These are phyloP conservation scores for Carex cristatella DNA, from an alignment of 176 grass and related monocot genomes.

Conservation along the genomic window DNA sequence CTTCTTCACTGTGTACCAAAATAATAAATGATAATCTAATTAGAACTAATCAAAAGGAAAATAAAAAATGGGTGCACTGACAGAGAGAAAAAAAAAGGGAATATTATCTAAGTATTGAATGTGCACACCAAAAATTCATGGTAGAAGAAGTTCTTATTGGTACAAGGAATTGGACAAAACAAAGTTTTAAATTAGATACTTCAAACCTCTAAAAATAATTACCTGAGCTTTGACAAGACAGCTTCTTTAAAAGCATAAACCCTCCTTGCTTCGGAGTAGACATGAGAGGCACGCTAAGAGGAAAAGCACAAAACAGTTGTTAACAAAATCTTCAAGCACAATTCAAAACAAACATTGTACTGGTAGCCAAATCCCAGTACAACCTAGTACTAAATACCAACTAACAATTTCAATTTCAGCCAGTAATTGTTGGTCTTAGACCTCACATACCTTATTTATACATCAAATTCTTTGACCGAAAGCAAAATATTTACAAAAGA, in stretches of 20 bases:
- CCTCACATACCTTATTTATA: neutral
- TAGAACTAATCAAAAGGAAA: neutral
- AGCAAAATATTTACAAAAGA: neutral
- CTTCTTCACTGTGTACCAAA: slow-evolving; percentile 47
- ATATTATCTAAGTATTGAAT: neutral
- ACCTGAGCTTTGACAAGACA: slow-evolving; percentile 64
- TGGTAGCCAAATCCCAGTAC: neutral
- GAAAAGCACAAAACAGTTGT: neutral
- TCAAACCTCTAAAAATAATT: neutral
- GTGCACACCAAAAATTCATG: neutral
- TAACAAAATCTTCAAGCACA: neutral
- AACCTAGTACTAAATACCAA: neutral
- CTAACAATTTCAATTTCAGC: neutral
- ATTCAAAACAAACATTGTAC: neutral
- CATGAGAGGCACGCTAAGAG: slow-evolving; percentile 76
- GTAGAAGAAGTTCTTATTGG: neutral
- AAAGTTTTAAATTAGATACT: neutral
- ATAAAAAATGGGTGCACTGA: neutral
- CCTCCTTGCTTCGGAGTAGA: slow-evolving; percentile 86
- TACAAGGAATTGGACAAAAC: neutral
- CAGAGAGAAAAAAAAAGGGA: neutral
- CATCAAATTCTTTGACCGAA: neutral
- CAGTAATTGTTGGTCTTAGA: neutral
- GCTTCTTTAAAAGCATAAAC: slow-evolving; percentile 82
- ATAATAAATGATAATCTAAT: slow-evolving; percentile 8